Conservation (phyloP, 805 yeast species). For the Komagataella phaffii region DNA sequence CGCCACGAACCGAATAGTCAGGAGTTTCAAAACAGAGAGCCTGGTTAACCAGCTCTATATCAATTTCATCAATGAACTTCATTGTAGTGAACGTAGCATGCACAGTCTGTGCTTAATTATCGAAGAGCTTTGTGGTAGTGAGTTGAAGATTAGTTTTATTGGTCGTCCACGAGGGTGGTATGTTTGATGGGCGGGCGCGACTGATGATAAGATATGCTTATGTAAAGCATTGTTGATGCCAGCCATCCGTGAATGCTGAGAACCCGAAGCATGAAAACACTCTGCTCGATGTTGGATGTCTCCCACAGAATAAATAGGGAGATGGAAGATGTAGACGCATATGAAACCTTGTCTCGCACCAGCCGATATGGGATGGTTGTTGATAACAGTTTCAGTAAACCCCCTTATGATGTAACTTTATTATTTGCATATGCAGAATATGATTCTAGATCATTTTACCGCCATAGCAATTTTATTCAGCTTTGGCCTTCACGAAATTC, state of each 20-base stretch:
- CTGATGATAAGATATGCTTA: background rate
- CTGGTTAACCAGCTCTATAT: constrained; percentile 83
- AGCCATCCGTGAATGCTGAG: background rate
- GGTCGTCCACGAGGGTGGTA: background rate
- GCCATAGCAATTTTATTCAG: background rate
- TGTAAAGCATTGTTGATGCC: background rate
- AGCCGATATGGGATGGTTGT: background rate
- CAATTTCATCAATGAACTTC: constrained; percentile 85
- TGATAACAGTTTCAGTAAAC: background rate
- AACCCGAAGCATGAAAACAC: background rate
- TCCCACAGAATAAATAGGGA: background rate
- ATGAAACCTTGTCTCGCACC: background rate
- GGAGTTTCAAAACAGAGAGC: constrained; percentile 67
- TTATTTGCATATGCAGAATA: background rate
- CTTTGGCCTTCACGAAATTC: background rate
- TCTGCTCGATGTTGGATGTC: background rate
- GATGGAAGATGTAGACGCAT: background rate
- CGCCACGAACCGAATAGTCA: constrained; percentile 71
- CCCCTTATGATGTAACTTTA: background rate
- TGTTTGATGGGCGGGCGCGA: background rate
- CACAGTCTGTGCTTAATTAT: background rate
- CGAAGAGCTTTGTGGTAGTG: background rate
- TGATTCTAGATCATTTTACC: background rate
- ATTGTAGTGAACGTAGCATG: background rate
- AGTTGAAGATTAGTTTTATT: background rate